These are phyloP conservation scores for Blastobotrys aristatus DNA, from an alignment of 1,139 yeast species.

Conservation along the genomic window DNA sequence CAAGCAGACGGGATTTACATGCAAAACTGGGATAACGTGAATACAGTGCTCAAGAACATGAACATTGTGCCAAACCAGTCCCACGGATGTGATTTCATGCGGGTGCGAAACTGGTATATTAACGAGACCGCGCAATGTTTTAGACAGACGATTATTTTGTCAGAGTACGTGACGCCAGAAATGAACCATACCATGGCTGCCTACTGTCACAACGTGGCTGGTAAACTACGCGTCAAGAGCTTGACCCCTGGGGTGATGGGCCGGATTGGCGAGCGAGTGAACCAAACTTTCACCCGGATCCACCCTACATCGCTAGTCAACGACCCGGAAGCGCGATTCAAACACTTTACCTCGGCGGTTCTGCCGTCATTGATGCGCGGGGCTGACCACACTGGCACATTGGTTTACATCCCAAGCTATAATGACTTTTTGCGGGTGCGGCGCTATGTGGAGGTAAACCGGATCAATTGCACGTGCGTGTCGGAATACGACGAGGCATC, in stretches of 20 bases:
- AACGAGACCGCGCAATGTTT: conserved; percentile 73
- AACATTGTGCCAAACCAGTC: conserved; percentile 75
- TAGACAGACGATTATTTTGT: conserved; percentile 73
- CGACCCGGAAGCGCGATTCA: conserved; percentile 79
- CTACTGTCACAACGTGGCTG: conserved; percentile 62
- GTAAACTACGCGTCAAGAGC: conserved; percentile 43
- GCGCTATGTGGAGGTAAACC: conserved; percentile 60
- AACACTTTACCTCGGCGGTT: conserved; percentile 66
- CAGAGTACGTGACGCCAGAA: conserved; percentile 75
- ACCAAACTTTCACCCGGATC: conserved; percentile 60
- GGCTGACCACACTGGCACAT: conserved; percentile 61
- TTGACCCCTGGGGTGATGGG: conserved; percentile 11
- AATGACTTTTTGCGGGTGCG: conserved; percentile 79
- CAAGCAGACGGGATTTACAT: conserved; percentile 81
- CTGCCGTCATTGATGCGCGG: conserved; percentile 64
- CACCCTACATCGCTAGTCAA: conserved; percentile 43
- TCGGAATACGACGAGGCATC: conserved; percentile 80
- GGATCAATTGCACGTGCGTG: conserved; percentile 43
- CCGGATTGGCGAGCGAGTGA: conserved; percentile 39
- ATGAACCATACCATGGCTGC: conserved; percentile 60
- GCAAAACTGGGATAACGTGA: conserved; percentile 91
- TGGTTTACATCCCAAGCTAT: conserved; percentile 80
- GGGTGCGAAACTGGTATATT: conserved; percentile 89
- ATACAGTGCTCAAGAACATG: conserved; percentile 58
- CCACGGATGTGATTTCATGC: conserved; percentile 81